Conservation (phyloP, 2,329 filamentous ascomycete genomes). For the Corynespora cassiicola region DNA sequence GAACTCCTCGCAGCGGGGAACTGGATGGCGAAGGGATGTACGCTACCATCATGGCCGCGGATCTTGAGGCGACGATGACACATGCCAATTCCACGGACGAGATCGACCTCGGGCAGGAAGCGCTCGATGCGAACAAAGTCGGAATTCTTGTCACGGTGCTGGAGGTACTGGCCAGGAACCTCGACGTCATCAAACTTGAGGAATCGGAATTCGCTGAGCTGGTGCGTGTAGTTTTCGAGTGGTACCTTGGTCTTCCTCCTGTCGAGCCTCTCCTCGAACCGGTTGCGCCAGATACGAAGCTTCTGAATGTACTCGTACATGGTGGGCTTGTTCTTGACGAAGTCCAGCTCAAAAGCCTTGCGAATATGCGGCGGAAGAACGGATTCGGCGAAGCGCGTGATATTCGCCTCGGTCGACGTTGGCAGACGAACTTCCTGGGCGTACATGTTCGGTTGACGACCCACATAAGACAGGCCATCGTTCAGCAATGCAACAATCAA, state of each 20-base stretch:
- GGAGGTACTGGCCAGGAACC: conserved; percentile 93
- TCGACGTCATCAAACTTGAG: conserved; percentile 99
- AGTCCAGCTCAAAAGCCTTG: conserved; percentile 96
- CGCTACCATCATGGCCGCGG: conserved; percentile 93
- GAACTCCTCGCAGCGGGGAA: conserved; percentile 93
- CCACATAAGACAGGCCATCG: conserved; percentile 91
- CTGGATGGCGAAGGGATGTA: conserved; percentile 97
- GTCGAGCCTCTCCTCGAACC: conserved; percentile 97
- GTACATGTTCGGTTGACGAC: conserved; percentile 84
- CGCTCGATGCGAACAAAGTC: conserved; percentile 98
- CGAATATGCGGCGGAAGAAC: conserved; percentile 94
- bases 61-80: conserved; percentile 95
- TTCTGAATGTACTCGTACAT: conserved; percentile 99
- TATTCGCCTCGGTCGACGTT: conserved; percentile 89
- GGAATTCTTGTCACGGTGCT: conserved; percentile 98
- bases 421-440: conserved; percentile 92
- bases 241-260: conserved; percentile 75
- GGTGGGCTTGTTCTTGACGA: conserved; percentile 91
- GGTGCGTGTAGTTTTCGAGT: conserved; percentile 85
- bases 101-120: conserved; percentile 92
- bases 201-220: conserved; percentile 95
- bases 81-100: conserved; percentile 87
- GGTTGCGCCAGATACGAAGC: conserved; percentile 92
- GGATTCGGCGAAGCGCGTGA: conserved; percentile 94
- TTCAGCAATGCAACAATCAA: conserved; percentile 97